Conservation (phyloP, 108 stramenopile species). For the Skeletonema marinoi region DNA sequence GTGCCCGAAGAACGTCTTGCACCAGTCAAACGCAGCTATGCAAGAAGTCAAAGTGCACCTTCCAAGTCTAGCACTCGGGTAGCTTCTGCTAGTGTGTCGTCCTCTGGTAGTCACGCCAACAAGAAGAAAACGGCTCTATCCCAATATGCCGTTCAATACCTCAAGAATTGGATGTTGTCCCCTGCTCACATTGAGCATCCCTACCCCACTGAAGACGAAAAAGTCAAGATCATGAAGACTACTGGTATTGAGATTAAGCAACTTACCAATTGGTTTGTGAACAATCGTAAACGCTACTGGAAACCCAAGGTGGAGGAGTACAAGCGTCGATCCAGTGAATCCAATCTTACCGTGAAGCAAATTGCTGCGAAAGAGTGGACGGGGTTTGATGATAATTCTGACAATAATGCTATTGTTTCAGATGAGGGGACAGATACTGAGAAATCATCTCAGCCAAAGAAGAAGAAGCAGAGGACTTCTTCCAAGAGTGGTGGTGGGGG, state of each 20-base stretch:
- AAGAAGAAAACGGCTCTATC: constrained; percentile 45
- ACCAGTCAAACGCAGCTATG: not conserved
- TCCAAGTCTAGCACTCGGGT: not conserved
- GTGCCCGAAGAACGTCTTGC: not conserved
- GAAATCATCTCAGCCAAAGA: constrained; percentile 2
- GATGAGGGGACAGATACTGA: constrained; percentile 6
- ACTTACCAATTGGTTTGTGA: constrained; percentile 61
- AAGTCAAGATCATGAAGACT: constrained; percentile 38
- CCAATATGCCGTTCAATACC: constrained; percentile 44
- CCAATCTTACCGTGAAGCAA: not conserved
- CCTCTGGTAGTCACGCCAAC: not conserved
- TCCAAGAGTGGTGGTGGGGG: not conserved
- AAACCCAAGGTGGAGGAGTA: constrained; percentile 53
- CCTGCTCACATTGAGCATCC: constrained; percentile 56
- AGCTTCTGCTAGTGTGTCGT: not conserved
- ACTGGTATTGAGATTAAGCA: constrained; percentile 57
- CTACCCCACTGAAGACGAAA: constrained; percentile 60
- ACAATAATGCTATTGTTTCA: constrained; percentile 7
- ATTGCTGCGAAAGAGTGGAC: not conserved
- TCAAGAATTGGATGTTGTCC: constrained; percentile 52
- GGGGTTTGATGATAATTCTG: not conserved
- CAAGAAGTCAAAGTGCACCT: constrained; percentile 4
- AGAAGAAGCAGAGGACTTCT: not conserved
- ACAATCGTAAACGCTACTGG: constrained; percentile 59
- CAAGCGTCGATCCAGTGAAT: constrained; percentile 10